Conservation (phyloP, 371 early-diverging fungal genomes). For the Mucor piriformis region DNA sequence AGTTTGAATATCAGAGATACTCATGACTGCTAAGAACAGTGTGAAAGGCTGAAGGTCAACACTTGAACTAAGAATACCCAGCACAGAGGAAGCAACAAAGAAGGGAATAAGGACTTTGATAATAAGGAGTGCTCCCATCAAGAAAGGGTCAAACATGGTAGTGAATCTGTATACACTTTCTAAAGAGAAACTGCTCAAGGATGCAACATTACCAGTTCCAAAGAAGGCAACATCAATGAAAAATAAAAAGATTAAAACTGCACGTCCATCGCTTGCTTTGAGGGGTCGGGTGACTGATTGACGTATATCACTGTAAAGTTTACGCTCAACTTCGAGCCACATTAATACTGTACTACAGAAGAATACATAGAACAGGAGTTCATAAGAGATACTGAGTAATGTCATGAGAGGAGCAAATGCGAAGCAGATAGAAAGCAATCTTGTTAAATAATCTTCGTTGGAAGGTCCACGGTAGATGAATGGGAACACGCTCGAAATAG, state of each 20-base stretch:
- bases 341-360: constrained; percentile 73
- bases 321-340: constrained; percentile 85
- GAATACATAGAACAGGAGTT: constrained; percentile 85
- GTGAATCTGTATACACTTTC: constrained; percentile 91
- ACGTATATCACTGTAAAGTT: constrained; percentile 36
- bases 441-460: constrained; percentile 75
- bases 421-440: constrained; percentile 80
- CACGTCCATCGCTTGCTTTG: constrained; percentile 67
- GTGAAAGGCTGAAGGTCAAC: constrained; percentile 82
- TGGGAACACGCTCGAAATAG: constrained; percentile 61
- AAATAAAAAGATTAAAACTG: constrained; percentile 79
- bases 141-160: constrained; percentile 88
- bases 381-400: constrained; percentile 87
- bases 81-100: constrained; percentile 81
- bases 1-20: constrained; percentile 91
- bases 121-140: constrained; percentile 86
- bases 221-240: constrained; percentile 94
- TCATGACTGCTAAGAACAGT: constrained; percentile 80
- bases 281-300: constrained; percentile 25
- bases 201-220: constrained; percentile 95
- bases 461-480: constrained; percentile 64
- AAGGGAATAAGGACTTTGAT: constrained; percentile 92
- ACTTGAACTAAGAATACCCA: constrained; percentile 74
- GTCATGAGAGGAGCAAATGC: constrained; percentile 89
- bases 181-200: constrained; percentile 83